Conservation (phyloP, 2,329 filamentous ascomycete genomes). For the Ilyonectria destructans region DNA sequence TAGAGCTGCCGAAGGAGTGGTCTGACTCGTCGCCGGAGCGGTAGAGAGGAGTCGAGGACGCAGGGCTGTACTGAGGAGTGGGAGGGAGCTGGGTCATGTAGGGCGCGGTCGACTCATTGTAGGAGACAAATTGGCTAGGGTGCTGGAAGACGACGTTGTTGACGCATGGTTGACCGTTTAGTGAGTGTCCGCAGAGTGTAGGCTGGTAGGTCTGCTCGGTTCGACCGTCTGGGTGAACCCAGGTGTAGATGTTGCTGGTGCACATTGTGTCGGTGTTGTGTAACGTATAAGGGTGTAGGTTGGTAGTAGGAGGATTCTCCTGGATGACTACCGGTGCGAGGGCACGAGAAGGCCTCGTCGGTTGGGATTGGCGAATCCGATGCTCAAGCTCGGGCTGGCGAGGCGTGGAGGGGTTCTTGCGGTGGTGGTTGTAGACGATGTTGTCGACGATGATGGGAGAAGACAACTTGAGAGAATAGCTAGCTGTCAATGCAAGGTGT, state of each 20-base stretch:
- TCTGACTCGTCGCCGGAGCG: conserved; percentile 59
- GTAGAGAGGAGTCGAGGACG: conserved; percentile 52
- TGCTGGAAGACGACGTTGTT: conserved; percentile 60
- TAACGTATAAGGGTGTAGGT: conserved; percentile 35
- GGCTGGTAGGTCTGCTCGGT: conserved; percentile 54
- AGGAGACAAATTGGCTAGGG: conserved; percentile 56
- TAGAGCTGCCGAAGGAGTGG: conserved; percentile 53
- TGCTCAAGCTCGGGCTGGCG: conserved; percentile 31
- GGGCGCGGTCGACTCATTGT: conserved; percentile 49
- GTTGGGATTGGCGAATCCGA: conserved; percentile 20
- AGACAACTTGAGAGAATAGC: conserved; percentile 38
- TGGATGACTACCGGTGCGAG: conserved; percentile 44
- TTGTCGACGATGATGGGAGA: conserved; percentile 44
- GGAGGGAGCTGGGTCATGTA: conserved; percentile 58
- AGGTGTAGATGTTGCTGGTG: conserved; percentile 64
- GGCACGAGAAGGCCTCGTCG: conserved; percentile 27
- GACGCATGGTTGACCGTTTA: conserved; percentile 60
- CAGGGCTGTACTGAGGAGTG: conserved; percentile 57
- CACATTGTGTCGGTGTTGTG: conserved; percentile 63
- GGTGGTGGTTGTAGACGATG: conserved; percentile 40
- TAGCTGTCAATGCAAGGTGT: conserved; percentile 26
- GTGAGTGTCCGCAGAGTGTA: conserved; percentile 58
- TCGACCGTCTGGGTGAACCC: conserved; percentile 64
- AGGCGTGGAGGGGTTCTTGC: conserved; percentile 34
- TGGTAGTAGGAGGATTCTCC: conserved; percentile 38